Percentiles rank a stretch among this genome's conserved stretches.
Conservation (phyloP, 179 eudicot species). For the Pouteria campechiana region DNA sequence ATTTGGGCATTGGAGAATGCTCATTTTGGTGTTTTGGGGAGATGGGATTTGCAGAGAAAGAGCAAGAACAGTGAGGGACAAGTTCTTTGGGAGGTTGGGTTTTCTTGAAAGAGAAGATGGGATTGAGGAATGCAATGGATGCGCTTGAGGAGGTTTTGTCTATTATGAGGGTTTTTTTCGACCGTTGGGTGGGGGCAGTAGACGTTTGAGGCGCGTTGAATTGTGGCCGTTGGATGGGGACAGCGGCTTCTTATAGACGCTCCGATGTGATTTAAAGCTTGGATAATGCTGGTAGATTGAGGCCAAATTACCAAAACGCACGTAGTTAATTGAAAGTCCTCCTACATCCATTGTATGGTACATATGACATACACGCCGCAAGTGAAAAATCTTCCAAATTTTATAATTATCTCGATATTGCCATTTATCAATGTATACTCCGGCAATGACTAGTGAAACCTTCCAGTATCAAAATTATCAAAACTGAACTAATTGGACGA, state of each 20-base stretch:
- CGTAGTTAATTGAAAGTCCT: too few species aligned
- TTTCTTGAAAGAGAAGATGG: slow-evolving; percentile 2
- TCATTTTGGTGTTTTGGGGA: slow-evolving; percentile 19
- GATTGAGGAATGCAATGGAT: background rate
- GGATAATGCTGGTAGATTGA: background rate
- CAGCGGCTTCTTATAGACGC: slow-evolving; percentile 32
- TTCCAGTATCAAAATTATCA: too few species aligned
- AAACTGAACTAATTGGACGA: too few species aligned
- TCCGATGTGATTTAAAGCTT: slow-evolving; percentile 25
- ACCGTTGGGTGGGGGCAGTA: slow-evolving; percentile 33
- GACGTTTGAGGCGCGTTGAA: slow-evolving; percentile 25
- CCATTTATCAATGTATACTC: too few species aligned
- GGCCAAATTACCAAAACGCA: too few species aligned
- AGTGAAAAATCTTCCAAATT: too few species aligned
- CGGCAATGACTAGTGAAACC: too few species aligned
- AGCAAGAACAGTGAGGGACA: background rate
- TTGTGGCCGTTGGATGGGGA: slow-evolving; percentile 24
- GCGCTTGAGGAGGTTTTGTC: background rate
- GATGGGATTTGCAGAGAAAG: background rate
- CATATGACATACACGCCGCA: too few species aligned
- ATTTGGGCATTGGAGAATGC: slow-evolving; percentile 34
- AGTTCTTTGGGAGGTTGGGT: slow-evolving; percentile 3
- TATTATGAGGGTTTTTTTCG: slow-evolving; percentile 14
- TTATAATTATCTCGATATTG: too few species aligned
- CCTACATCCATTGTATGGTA: too few species aligned